Percentiles rank a stretch among this genome's conserved stretches.
These are phyloP conservation scores for Sherardia arvensis DNA, from an alignment of 257 asterid species.

Conservation along the genomic window DNA sequence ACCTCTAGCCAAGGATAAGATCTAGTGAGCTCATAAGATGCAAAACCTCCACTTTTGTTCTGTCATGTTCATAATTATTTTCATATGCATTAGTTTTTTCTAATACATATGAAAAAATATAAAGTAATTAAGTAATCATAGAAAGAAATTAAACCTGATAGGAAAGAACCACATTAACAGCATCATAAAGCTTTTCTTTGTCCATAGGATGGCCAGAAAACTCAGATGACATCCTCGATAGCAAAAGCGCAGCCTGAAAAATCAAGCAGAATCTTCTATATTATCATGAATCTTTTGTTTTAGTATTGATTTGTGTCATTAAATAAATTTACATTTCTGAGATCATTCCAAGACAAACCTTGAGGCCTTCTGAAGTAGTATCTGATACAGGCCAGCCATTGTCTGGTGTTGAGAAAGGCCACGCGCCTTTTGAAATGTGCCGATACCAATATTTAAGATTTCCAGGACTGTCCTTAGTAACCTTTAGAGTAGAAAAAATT, in stretches of 20 bases:
- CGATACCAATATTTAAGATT: slow-evolving; percentile 42
- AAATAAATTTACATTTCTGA: too few species aligned
- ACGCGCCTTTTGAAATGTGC: slow-evolving; percentile 59
- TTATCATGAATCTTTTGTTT: too few species aligned
- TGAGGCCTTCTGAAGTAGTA: slow-evolving; percentile 65
- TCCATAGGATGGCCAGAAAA: slow-evolving; percentile 42
- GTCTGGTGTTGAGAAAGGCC: slow-evolving; percentile 70
- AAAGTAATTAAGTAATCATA: neutral
- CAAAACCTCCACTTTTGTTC: slow-evolving; percentile 68
- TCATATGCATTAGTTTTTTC: too few species aligned
- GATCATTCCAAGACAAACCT: slow-evolving; percentile 23
- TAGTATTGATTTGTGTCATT: too few species aligned
- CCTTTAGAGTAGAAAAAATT: slow-evolving; percentile 20
- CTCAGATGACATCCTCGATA: slow-evolving; percentile 39
- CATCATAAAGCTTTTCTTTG: slow-evolving; percentile 30
- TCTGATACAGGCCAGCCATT: slow-evolving; percentile 72
- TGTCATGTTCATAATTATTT: slow-evolving; percentile 13
- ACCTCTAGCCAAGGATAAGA: slow-evolving; percentile 76
- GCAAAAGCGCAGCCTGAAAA: slow-evolving; percentile 41
- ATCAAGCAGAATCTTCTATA: too few species aligned
- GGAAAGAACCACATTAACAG: slow-evolving; percentile 52
- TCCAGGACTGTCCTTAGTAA: slow-evolving; percentile 25
- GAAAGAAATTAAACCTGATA: slow-evolving; percentile 37
- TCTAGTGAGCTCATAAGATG: slow-evolving; percentile 69
- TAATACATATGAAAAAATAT: too few species aligned